A percentile compares a stretch with the other conserved stretches of the same genome.
Evolutionary conservation across 2,329 filamentous ascomycete genomes (phyloP).

Genomic region (Aureobasidium uvarum): DNA sequence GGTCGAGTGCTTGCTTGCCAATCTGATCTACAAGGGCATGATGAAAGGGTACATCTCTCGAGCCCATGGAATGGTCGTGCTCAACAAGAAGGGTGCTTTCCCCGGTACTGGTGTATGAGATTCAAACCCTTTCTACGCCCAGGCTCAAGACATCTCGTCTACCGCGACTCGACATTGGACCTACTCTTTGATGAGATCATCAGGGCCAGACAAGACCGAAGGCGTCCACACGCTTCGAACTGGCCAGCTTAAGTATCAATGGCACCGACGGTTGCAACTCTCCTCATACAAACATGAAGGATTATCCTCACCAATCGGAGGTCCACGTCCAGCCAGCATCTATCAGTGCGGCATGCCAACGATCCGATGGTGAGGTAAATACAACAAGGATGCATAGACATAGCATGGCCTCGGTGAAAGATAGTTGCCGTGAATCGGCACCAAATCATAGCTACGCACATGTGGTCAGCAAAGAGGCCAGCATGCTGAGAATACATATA

Average conservation of each 20-base stretch:
- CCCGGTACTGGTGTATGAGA: slow-evolving; percentile 73
- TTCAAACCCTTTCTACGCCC: no score
- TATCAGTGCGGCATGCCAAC: not conserved
- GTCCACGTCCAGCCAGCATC: no score
- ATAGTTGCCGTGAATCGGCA: no score
- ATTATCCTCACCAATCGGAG: not conserved
- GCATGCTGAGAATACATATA: not conserved
- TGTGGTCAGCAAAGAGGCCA: not conserved
- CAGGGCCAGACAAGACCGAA: not conserved
- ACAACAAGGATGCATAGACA: not conserved
- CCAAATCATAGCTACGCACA: not conserved
- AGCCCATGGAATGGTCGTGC: slow-evolving; percentile 82
- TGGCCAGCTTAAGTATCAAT: not conserved
- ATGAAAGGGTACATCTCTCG: slow-evolving; percentile 99
- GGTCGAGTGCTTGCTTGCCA: slow-evolving; percentile 90
- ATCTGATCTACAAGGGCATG: slow-evolving; percentile 73
- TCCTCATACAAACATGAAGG: not conserved
- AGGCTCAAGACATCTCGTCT: not conserved
- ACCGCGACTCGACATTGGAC: not conserved
- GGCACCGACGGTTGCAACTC: not conserved
- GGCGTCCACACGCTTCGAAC: not conserved
- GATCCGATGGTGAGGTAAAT: not conserved
- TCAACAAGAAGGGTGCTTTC: slow-evolving; percentile 91
- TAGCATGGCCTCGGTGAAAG: not conserved
- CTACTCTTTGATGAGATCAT: not conserved